phyloP scores from a whole-genome alignment of 2,329 filamentous ascomycete species.

The Amauroascus verrucosus region DNA sequence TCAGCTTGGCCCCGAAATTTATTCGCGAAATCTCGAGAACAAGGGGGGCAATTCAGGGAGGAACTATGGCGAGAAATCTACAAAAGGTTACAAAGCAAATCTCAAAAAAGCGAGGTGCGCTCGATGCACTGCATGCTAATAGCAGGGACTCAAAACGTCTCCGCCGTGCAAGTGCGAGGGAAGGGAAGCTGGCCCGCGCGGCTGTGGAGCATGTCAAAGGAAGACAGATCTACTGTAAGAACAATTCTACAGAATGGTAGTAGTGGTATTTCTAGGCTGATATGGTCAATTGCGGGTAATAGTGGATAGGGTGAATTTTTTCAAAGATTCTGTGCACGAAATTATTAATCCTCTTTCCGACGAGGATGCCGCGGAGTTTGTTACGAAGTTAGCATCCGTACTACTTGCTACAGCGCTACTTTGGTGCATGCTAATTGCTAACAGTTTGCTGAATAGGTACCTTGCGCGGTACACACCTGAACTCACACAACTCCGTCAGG shows the following conservation, averaged over 20 bases:
- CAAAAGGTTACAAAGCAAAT: conserved; percentile 84
- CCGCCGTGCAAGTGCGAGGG: conserved; percentile 66
- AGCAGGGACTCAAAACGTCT: conserved; percentile 77
- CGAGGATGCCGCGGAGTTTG: conserved; percentile 39
- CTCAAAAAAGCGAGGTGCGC: conserved; percentile 68
- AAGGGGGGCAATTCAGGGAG: neutral
- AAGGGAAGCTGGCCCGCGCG: conserved; percentile 69
- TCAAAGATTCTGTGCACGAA: conserved; percentile 48
- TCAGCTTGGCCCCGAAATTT: no score
- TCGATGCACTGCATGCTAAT: conserved; percentile 71
- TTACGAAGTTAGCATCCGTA: conserved; percentile 44
- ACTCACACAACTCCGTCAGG: conserved; percentile 42
- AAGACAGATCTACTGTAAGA: conserved; percentile 60
- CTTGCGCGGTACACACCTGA: conserved; percentile 30
- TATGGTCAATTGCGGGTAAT: conserved; percentile 4
- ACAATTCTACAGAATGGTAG: conserved; percentile 20
- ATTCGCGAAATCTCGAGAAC: neutral
- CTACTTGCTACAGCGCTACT: conserved; percentile 19
- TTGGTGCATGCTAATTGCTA: no score
- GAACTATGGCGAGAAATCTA: conserved; percentile 61
- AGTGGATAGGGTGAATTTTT: conserved; percentile 61
- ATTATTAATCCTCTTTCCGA: conserved; percentile 27
- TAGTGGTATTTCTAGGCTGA: neutral
- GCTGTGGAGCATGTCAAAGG: conserved; percentile 59
- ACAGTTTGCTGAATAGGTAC: conserved; percentile 22